Conservation (phyloP, 192 early-diverging fungal species). For the Gamsiella multidivaricata region DNA sequence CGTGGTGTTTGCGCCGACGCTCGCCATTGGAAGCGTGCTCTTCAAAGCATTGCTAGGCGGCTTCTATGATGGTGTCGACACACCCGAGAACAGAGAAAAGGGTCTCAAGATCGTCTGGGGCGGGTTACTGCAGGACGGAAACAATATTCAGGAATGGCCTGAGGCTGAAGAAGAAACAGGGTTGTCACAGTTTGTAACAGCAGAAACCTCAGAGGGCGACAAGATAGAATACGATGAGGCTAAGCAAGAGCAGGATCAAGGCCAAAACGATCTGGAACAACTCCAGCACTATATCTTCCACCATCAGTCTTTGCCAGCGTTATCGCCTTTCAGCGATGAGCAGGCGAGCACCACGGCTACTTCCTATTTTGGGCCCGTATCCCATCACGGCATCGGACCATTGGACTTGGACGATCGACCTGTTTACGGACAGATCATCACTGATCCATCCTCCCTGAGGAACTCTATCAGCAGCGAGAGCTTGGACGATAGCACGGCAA, state of each 20-base stretch:
- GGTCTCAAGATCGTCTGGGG: conserved; percentile 52
- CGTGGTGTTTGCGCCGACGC: conserved; percentile 70
- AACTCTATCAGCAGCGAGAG: neutral
- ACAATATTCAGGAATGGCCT: conserved; percentile 9
- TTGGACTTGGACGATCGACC: neutral
- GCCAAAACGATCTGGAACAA: neutral
- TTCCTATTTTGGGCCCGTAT: neutral
- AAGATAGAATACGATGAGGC: conserved; percentile 21
- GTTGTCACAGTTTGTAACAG: neutral
- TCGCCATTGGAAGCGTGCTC: conserved; percentile 64
- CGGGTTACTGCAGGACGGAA: conserved; percentile 14
- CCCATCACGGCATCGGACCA: neutral
- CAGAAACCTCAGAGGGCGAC: neutral
- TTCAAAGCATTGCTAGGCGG: conserved; percentile 64
- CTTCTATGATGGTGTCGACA: conserved; percentile 31
- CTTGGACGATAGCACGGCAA: neutral
- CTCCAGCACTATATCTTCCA: neutral
- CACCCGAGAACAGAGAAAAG: conserved; percentile 37
- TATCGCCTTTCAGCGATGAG: conserved; percentile 17
- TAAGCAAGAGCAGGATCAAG: neutral
- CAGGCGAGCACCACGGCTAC: neutral
- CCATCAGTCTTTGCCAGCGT: conserved; percentile 7
- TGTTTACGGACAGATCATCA: neutral
- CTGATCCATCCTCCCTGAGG: neutral
- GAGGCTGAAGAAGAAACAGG: conserved; percentile 11